phyloP scores from a whole-genome alignment of 2,329 filamentous ascomycete species.

The Pseudogymnoascus sp. region DNA sequence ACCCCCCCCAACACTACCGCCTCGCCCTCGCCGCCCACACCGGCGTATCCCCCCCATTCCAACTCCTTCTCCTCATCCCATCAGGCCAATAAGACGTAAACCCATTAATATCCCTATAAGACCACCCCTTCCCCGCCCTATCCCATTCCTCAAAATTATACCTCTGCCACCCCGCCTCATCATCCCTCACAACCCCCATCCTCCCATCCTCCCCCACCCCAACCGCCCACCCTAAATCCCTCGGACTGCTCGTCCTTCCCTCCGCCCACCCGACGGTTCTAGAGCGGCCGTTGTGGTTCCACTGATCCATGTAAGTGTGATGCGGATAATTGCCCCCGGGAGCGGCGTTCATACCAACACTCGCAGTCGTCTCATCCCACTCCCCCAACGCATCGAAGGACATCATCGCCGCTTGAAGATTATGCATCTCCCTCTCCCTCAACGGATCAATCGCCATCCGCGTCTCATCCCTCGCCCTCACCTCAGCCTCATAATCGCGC shows the following conservation, averaged over 20 bases:
- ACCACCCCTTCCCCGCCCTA: not conserved
- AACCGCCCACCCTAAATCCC: not conserved
- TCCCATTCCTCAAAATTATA: not conserved
- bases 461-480: not conserved
- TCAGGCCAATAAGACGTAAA: not conserved
- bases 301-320: not conserved
- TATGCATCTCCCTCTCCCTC: not conserved
- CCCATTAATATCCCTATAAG: not conserved
- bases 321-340: not conserved
- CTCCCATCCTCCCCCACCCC: not conserved
- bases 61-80: not conserved
- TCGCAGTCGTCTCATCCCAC: not conserved
- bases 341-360: not conserved
- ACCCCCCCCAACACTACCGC: not conserved
- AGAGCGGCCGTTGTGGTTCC: not conserved
- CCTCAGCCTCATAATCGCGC: not conserved
- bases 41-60: not conserved
- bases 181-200: not conserved
- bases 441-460: not conserved
- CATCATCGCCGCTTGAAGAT: not conserved
- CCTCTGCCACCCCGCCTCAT: not conserved
- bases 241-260: not conserved
- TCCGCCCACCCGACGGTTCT: not conserved
- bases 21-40: not conserved
- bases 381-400: not conserved